Conservation (phyloP, 192 early-diverging fungal species). For the Nowakowskiella sp. region DNA sequence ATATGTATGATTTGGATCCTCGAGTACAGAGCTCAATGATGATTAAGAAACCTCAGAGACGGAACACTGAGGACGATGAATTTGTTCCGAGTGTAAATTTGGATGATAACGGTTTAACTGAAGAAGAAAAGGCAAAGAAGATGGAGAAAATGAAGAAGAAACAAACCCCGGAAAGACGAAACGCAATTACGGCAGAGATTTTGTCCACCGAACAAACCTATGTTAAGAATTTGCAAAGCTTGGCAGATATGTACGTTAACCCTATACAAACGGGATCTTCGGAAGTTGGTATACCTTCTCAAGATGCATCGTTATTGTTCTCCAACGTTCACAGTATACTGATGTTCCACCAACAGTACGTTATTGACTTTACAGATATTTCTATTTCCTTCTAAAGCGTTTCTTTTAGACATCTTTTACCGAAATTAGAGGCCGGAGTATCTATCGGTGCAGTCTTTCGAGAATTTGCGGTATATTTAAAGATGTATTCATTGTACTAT, state of each 20-base stretch:
- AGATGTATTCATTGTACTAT: constrained; percentile 77
- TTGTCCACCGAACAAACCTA: constrained; percentile 80
- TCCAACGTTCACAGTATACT: constrained; percentile 74
- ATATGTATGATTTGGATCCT: constrained; percentile 52
- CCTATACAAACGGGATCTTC: constrained; percentile 38
- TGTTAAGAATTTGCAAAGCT: constrained; percentile 66
- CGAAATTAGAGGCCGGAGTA: constrained; percentile 40
- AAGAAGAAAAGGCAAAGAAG: constrained; percentile 22
- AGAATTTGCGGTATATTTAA: constrained; percentile 65
- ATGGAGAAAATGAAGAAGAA: constrained; percentile 18
- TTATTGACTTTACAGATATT: not conserved
- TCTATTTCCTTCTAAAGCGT: not conserved
- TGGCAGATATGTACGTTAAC: constrained; percentile 59
- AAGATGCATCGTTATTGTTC: constrained; percentile 67
- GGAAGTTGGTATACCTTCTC: constrained; percentile 14
- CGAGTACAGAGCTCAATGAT: too few species aligned
- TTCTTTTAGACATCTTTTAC: constrained; percentile 47
- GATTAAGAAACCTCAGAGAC: constrained; percentile 27
- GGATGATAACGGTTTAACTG: constrained; percentile 29
- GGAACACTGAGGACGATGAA: too few species aligned
- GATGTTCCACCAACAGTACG: constrained; percentile 53
- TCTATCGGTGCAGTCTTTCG: constrained; percentile 70
- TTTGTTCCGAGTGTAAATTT: too few species aligned
- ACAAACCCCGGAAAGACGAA: constrained; percentile 38
- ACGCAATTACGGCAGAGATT: constrained; percentile 69